These are phyloP conservation scores for Leishmania mexicana DNA, from an alignment of 208 protist species.

Conservation along the genomic window DNA sequence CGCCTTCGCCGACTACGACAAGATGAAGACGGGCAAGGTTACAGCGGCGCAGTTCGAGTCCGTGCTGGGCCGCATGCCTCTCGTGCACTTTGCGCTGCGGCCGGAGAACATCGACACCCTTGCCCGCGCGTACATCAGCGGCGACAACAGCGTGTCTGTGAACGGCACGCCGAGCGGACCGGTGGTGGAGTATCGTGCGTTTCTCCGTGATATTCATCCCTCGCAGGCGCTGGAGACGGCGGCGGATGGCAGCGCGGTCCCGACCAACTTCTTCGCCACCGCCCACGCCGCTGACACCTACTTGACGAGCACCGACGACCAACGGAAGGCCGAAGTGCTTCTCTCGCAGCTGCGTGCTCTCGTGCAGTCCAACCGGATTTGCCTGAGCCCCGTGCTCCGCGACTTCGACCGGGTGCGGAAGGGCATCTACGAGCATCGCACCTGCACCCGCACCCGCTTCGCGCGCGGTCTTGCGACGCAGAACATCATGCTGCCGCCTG, in stretches of 20 bases:
- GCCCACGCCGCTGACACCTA: constrained; percentile 61
- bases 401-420: constrained; percentile 90
- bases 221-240: constrained; percentile 16
- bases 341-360: constrained; percentile 59
- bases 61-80: constrained; percentile 72
- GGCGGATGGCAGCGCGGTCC: constrained; percentile 14
- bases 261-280: constrained; percentile 61
- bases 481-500: constrained; percentile 75
- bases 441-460: constrained; percentile 84
- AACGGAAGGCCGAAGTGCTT: constrained; percentile 39
- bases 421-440: constrained; percentile 84
- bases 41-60: constrained; percentile 80
- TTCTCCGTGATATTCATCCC: constrained; percentile 73
- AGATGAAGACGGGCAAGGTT: constrained; percentile 78
- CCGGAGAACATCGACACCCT: constrained; percentile 64
- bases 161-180: background rate
- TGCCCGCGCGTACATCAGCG: constrained; percentile 58
- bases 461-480: constrained; percentile 78
- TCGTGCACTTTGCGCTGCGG: constrained; percentile 81
- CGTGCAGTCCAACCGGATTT: constrained; percentile 76
- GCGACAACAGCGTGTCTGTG: background rate
- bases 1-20: constrained; percentile 83
- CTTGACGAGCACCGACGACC: constrained; percentile 29
- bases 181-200: constrained; percentile 77
- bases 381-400: constrained; percentile 80